These are phyloP conservation scores for Solanum medicagineum DNA, from an alignment of 257 asterid species.

Conservation along the genomic window DNA sequence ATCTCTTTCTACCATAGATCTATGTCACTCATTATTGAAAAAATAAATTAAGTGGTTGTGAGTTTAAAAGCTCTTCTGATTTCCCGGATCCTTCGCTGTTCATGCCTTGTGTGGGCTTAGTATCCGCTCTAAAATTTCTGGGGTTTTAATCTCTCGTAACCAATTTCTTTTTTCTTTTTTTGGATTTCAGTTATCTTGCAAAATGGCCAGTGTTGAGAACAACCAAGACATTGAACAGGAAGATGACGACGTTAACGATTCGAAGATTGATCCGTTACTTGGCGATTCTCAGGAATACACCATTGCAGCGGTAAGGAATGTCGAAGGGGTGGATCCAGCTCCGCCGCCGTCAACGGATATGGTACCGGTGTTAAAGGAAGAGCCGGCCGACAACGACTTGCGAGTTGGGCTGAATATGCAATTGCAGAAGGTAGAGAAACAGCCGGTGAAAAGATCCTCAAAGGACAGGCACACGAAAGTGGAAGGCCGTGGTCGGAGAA, in stretches of 20 bases:
- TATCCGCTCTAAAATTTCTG: background rate
- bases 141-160: background rate
- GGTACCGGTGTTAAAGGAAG: constrained; percentile 26
- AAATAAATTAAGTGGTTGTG: background rate
- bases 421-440: background rate
- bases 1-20: background rate
- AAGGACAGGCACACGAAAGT: constrained; percentile 88
- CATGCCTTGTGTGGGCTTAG: background rate
- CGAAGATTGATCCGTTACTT: constrained; percentile 37
- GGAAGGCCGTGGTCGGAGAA: constrained; percentile 79
- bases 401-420: constrained; percentile 1
- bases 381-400: constrained; percentile 26
- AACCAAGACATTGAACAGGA: constrained; percentile 20
- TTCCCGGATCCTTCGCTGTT: background rate
- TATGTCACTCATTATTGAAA: background rate
- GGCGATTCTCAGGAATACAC: constrained; percentile 26
- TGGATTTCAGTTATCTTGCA: background rate
- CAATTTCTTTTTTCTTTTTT: background rate
- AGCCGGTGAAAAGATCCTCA: constrained; percentile 36
- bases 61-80: background rate
- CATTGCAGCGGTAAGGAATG: constrained; percentile 32
- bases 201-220: constrained; percentile 5
- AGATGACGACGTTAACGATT: constrained; percentile 7
- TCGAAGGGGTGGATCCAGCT: background rate
- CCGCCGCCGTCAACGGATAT: constrained; percentile 2